These are phyloP conservation scores for Raphanus hybrid DNA, from an alignment of 441 rosid genomes.

Conservation along the genomic window DNA sequence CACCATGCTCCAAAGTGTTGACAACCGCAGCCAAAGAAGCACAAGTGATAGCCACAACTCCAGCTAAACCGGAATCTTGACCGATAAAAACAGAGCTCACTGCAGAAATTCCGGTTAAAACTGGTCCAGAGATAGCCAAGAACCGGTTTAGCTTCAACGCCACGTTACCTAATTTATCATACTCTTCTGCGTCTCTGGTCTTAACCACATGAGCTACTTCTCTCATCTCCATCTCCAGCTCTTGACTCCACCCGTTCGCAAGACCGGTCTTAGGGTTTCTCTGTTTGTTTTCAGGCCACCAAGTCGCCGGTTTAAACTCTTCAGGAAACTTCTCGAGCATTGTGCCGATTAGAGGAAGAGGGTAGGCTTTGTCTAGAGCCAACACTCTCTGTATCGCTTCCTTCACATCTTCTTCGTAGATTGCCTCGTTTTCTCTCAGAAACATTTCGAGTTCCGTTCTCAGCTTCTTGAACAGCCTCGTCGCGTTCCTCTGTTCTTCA, in stretches of 20 bases:
- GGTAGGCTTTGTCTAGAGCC: conserved; percentile 72
- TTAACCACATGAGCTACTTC: conserved; percentile 52
- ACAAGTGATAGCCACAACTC: too few species aligned
- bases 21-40: too few species aligned
- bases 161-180: conserved; percentile 57
- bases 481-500: conserved; percentile 80
- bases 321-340: conserved; percentile 72
- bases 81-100: conserved; percentile 44
- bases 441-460: conserved; percentile 47
- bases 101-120: conserved; percentile 69
- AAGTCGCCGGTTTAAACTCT: conserved; percentile 58
- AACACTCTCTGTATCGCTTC: conserved; percentile 56
- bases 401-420: conserved; percentile 49
- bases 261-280: conserved; percentile 17
- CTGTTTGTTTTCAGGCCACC: conserved; percentile 58
- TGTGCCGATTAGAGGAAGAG: conserved; percentile 59
- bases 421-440: conserved; percentile 30
- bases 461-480: conserved; percentile 58
- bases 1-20: too few species aligned
- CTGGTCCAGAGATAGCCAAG: conserved; percentile 66
- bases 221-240: conserved; percentile 61
- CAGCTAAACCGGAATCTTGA: too few species aligned
- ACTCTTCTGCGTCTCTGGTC: conserved; percentile 67
- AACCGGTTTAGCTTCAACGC: conserved; percentile 62
- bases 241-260: conserved; percentile 59